Evolutionary conservation across 495 filamentous ascomycete species (phyloP), one percentile per base, ranked within the genome.

Genomic region (Neurospora africana): DNA sequence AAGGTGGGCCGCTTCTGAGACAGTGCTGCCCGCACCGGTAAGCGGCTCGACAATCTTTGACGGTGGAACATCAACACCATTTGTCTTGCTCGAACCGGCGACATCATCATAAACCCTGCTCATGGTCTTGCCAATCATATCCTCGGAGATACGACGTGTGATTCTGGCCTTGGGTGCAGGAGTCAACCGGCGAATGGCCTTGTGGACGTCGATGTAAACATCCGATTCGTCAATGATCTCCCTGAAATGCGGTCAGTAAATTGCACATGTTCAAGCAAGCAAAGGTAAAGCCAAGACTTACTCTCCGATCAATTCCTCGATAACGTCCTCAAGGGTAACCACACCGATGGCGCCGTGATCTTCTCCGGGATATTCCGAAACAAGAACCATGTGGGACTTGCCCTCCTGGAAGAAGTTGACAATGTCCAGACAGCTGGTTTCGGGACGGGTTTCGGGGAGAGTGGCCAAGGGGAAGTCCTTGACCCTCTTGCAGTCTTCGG

Each of bases 341-440:
- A 99, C 95, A 30, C 95, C 95, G 19, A 97, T 83, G 1, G 94
- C 93, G 43, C 95, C 95, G 72, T 91, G 89, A 77, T 96, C 90
- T 73, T 96, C 91, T 15, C 95, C 93, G 3, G 95, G 95, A 72
- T 85, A 89, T 75, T 97, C 92, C 8, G 94, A 97, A 11, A 98
- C 94, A 35, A 99, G 86, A 11, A 98, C 95, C 96, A 99, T 98
- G 81, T 99, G 95, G 11, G 93, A 97, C 79, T 98, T 98, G 69
- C 95, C 95, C 82, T 99, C 95, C 79, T 99, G 95, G 83, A 99
- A 99, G 82, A 97, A 99, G 83, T 99, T 99, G 79, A 99, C 91
- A 74, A 98, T 99, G 78, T 99, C 95, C 53, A 99, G 83, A 79
- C 95, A 99, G 80, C 93, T 97, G 0, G 95, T 98, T 75, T 97